Evolutionary conservation across 129 eudicot species (phyloP), one percentile per base, ranked within the genome.

Genomic region (Artemisia annua): DNA sequence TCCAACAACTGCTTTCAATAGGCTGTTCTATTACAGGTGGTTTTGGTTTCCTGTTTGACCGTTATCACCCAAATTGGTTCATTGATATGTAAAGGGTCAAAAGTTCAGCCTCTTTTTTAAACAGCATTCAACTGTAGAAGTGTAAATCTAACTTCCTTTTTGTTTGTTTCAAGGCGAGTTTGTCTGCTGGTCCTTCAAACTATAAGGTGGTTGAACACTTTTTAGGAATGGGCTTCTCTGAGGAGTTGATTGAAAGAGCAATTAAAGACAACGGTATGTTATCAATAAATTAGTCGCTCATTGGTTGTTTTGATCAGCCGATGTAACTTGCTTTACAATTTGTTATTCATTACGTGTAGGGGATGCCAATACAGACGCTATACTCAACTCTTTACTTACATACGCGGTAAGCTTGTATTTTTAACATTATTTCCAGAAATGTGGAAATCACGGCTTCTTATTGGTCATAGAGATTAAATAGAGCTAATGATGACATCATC

Each of bases 231-330:
- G 89, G 91, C 17, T 91, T 91, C 68, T 16, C 89, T 2, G 85
- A 86, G 67, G 69, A 66, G 17, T 57, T 83, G 85, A 88, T 91
- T 52, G 24, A 46, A 13, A 86, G 82, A 79, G 90, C 86, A 55
- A 78, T 91, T 30, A 78, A 82, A 55, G 91, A 88, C 80, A 82
- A 76, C 70, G 97, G 98, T 94, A 86, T 5, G 51, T 78, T 50
- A 52, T 52, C 66, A 2, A 63, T 72, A 39, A 39, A 39, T 18
- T 19, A 30, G 9, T 63, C 35, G 52, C 63, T 66, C 66, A 24
- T 0, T 12, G 3, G 53, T n/a, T 20, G n/a, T 7, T 26, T 49
- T 17, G 17, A 56, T 51, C 49, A 7, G 32, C 57, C 48, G 1
- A 16, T 75, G 18, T 30, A 58, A 44, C 62, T 22, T 70, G 51